Conservation (phyloP, 2,329 filamentous ascomycete genomes). For the Leptoxyphium fumago region DNA sequence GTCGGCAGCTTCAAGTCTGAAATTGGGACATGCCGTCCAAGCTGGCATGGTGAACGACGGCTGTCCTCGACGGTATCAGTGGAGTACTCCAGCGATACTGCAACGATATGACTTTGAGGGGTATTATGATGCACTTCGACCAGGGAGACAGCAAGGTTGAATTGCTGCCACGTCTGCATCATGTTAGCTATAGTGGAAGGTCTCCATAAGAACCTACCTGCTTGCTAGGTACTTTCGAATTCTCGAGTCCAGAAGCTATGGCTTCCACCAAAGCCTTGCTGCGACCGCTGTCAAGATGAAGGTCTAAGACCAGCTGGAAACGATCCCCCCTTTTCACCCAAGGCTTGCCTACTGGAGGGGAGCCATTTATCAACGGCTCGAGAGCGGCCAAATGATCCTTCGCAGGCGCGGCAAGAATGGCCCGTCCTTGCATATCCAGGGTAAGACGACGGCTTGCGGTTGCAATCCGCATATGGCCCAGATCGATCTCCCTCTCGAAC, state of each 20-base stretch:
- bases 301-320: neutral
- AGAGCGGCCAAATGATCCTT: no score
- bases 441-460: no score
- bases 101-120: neutral
- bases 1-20: neutral
- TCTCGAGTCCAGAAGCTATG: neutral
- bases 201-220: no score
- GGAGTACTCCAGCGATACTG: neutral
- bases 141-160: neutral
- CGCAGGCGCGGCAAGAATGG: no score
- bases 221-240: neutral
- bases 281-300: neutral
- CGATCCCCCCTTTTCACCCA: neutral
- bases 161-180: neutral
- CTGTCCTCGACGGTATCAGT: no score
- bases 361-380: no score
- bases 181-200: neutral
- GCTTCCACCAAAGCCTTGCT: neutral
- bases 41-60: neutral
- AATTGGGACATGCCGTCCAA: neutral
- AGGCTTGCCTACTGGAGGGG: neutral
- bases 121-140: neutral
- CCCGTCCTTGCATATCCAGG: no score
- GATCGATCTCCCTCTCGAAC: no score
- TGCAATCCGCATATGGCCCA: no score